Conservation (phyloP, 163 green algal species). For the Scenedesmus sp. region DNA sequence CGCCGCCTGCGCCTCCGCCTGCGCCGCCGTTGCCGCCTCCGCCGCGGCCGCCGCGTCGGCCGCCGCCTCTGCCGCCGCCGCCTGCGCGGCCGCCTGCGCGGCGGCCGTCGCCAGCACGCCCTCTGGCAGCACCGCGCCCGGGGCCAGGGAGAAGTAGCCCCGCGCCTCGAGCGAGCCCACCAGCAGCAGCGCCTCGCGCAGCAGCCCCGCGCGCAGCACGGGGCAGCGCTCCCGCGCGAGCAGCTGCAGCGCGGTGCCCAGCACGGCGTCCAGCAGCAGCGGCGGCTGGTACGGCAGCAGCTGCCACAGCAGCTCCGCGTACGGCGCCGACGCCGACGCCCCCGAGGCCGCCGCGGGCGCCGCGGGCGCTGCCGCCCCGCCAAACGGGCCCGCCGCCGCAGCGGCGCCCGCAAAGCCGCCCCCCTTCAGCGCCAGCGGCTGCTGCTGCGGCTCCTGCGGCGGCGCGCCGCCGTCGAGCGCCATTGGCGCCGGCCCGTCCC, state of each 20-base stretch:
- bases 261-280: slow-evolving; percentile 21
- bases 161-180: slow-evolving; percentile 32
- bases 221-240: slow-evolving; percentile 1
- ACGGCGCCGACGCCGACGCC: too few species aligned
- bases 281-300: slow-evolving; percentile 2
- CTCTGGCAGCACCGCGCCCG: slow-evolving; percentile 10
- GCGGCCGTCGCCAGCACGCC: neutral
- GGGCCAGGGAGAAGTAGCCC: neutral
- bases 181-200: slow-evolving; percentile 34
- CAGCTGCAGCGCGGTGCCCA: neutral
- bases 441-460: neutral
- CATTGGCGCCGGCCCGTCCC: too few species aligned
- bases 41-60: neutral
- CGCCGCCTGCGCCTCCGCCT: neutral
- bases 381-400: neutral
- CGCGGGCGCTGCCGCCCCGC: too few species aligned
- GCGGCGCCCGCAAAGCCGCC: neutral
- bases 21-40: neutral
- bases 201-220: neutral
- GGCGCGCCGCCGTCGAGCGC: too few species aligned
- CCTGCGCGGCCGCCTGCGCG: slow-evolving; percentile 1
- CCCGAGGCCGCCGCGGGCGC: too few species aligned
- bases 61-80: neutral
- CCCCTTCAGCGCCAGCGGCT: neutral
- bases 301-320: neutral